Percentiles rank a stretch among this genome's conserved stretches.
Conservation (phyloP, 257 asterid species). For the Solanum commersonii region DNA sequence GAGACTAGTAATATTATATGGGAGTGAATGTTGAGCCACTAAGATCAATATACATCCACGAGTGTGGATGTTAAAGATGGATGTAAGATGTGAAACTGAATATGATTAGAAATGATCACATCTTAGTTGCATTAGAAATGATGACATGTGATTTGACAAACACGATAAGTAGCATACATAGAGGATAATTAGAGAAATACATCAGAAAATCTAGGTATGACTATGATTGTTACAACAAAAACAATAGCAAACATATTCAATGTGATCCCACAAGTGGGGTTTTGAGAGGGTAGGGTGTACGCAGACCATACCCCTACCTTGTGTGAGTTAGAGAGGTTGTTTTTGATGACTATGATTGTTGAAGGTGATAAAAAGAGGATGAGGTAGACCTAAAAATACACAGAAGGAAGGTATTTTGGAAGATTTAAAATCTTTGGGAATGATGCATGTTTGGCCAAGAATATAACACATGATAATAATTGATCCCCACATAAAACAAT, state of each 20-base stretch:
- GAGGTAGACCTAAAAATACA: not conserved
- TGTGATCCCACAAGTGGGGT: not conserved
- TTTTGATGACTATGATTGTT: not conserved
- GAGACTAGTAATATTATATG: no score
- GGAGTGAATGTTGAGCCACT: not conserved
- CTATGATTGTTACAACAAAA: not conserved
- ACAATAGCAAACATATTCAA: not conserved
- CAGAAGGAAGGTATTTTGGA: not conserved
- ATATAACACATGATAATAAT: not conserved
- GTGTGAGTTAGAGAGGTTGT: not conserved
- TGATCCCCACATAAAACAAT: not conserved
- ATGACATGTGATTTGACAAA: not conserved
- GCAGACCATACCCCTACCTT: not conserved
- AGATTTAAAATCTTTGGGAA: not conserved
- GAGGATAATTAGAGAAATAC: not conserved
- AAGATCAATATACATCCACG: not conserved
- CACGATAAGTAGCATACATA: not conserved
- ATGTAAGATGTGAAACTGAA: not conserved
- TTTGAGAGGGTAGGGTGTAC: not conserved
- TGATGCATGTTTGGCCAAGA: not conserved
- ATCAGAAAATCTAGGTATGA: not conserved
- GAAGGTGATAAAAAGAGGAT: not conserved
- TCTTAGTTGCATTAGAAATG: no score
- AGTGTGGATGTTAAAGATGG: not conserved
- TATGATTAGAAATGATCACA: not conserved